Evolutionary conservation across 148 eudicot species (phyloP).

Genomic region (Camellia japonica): DNA sequence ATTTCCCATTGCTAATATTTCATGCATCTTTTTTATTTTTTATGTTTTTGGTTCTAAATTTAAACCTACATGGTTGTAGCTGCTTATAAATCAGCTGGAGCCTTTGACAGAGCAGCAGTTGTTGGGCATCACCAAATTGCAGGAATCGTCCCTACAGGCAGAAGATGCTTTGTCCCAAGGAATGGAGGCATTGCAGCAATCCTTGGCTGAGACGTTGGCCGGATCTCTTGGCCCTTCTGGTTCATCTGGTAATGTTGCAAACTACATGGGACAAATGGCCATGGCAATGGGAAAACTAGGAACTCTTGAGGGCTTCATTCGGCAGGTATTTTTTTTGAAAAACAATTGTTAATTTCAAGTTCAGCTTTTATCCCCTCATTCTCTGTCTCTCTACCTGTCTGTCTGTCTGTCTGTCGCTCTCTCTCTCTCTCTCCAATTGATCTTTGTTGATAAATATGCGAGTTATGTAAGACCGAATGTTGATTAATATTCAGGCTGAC

Average conservation of each 20-base stretch:
- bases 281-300: constrained; percentile 53
- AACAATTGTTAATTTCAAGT: not conserved
- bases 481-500: constrained; percentile 29
- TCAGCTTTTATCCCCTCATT: not conserved
- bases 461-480: not conserved
- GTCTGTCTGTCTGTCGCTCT: not conserved
- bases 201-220: constrained; percentile 43
- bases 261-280: constrained; percentile 50
- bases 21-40: not conserved
- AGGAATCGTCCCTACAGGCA: constrained; percentile 46
- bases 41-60: not conserved
- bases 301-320: constrained; percentile 44
- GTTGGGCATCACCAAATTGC: constrained; percentile 36
- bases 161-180: constrained; percentile 48
- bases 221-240: constrained; percentile 41
- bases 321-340: constrained; percentile 27
- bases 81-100: constrained; percentile 38
- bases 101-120: constrained; percentile 47
- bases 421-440: not conserved
- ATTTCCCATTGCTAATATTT: not conserved
- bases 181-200: constrained; percentile 47
- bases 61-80: constrained; percentile 20
- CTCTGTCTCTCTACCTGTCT: not conserved
- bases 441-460: not conserved
- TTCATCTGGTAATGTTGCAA: constrained; percentile 43